Evolutionary conservation across 495 filamentous ascomycete species (phyloP).

Genomic region (Aspergillus haitiensis): DNA sequence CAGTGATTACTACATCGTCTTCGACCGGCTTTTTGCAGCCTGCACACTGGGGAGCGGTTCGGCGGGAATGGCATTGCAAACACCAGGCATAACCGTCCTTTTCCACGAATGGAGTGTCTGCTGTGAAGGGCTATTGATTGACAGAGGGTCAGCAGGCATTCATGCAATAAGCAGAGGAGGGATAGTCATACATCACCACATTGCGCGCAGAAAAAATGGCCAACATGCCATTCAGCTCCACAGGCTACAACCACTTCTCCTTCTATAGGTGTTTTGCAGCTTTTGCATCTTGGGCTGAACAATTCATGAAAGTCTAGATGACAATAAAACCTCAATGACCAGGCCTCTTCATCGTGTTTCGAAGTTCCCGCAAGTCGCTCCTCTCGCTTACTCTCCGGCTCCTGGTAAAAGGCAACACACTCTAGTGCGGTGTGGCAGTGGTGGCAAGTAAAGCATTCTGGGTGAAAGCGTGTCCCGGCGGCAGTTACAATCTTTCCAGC

Average conservation of each 20-base stretch:
- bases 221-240: conserved; percentile 92
- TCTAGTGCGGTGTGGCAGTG: conserved; percentile 86
- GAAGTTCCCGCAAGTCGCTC: conserved; percentile 65
- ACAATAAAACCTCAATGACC: conserved; percentile 82
- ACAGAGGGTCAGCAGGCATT: conserved; percentile 11
- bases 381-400: conserved; percentile 68
- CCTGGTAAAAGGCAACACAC: conserved; percentile 92
- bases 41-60: conserved; percentile 82
- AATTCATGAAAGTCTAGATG: conserved; percentile 97
- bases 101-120: conserved; percentile 84
- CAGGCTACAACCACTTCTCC: conserved; percentile 91
- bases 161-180: neutral
- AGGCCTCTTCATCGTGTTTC: conserved; percentile 56
- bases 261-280: conserved; percentile 97
- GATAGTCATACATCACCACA: conserved; percentile 73
- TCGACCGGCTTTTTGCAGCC: conserved; percentile 83
- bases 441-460: conserved; percentile 88
- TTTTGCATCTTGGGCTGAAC: conserved; percentile 90
- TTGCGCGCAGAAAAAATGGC: conserved; percentile 99
- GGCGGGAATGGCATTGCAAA: conserved; percentile 84
- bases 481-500: conserved; percentile 88
- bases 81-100: conserved; percentile 99
- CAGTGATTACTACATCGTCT: conserved; percentile 81
- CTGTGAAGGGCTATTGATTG: conserved; percentile 65
- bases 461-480: conserved; percentile 80